A percentile compares a stretch with the other conserved stretches of the same genome.
These are phyloP conservation scores for Ogataea wickerhamii DNA, from an alignment of 805 yeast genomes.

Conservation along the genomic window DNA sequence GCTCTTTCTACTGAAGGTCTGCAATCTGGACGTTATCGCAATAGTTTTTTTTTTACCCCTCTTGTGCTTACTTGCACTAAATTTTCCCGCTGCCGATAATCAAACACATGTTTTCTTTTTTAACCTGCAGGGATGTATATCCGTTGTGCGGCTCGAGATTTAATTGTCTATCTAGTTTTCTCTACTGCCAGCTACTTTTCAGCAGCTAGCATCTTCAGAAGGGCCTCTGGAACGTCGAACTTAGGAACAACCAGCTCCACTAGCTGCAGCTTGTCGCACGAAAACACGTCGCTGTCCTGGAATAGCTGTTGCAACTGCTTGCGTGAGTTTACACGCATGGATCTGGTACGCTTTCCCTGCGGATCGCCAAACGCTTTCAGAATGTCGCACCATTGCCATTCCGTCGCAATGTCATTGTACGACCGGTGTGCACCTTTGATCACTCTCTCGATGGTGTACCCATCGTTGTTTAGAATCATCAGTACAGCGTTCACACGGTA, in stretches of 20 bases:
- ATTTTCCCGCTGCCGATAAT: too few relatives aligned
- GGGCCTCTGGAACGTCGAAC: slow-evolving; percentile 60
- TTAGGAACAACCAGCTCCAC: slow-evolving; percentile 58
- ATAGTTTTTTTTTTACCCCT: too few relatives aligned
- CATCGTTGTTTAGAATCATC: slow-evolving; percentile 46
- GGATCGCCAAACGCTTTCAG: slow-evolving; percentile 65
- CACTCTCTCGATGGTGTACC: slow-evolving; percentile 50
- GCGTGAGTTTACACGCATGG: slow-evolving; percentile 34
- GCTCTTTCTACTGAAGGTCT: too few relatives aligned
- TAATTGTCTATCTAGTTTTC: too few relatives aligned
- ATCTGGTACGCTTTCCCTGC: slow-evolving; percentile 29
- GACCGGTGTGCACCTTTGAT: slow-evolving; percentile 48
- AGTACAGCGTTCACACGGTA: slow-evolving; percentile 40
- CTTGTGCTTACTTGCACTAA: too few relatives aligned
- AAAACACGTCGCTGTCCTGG: slow-evolving; percentile 30
- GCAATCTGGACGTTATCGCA: too few relatives aligned
- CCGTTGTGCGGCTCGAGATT: too few relatives aligned
- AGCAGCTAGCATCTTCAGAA: slow-evolving; percentile 30
- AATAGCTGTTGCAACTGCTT: slow-evolving; percentile 36
- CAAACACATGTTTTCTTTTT: too few relatives aligned
- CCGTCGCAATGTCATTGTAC: slow-evolving; percentile 46
- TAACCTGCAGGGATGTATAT: too few relatives aligned
- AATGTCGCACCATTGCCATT: slow-evolving; percentile 67
- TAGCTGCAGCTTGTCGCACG: slow-evolving; percentile 41
- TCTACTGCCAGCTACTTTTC: too few relatives aligned